Conservation (phyloP, 2,329 filamentous ascomycete genomes). For the Xylaria sp. region DNA sequence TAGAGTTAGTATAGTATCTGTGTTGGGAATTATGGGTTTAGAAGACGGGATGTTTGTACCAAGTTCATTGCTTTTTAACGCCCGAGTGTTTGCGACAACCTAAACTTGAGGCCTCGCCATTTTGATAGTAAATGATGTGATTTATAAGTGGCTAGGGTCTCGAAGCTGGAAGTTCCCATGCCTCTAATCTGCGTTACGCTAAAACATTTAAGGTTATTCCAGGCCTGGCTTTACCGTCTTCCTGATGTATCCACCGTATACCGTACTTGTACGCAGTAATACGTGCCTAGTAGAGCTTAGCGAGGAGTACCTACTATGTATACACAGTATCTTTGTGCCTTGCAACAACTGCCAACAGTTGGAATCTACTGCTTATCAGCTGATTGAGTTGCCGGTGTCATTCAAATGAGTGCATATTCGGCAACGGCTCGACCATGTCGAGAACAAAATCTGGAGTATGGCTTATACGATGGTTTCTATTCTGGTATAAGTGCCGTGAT, state of each 20-base stretch:
- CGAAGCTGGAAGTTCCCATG: conserved; percentile 9
- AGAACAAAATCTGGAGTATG: not conserved
- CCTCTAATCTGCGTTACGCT: conserved; percentile 22
- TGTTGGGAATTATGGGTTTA: not conserved
- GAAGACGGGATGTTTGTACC: not conserved
- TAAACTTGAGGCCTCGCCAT: conserved; percentile 11
- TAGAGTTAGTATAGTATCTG: not conserved
- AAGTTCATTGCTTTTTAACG: not conserved
- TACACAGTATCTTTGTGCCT: not conserved
- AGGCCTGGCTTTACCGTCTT: not conserved
- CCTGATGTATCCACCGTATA: too few species aligned
- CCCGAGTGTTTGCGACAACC: not conserved
- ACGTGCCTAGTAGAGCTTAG: not conserved
- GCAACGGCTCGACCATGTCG: conserved; percentile 17
- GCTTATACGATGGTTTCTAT: conserved; percentile 3
- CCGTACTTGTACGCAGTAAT: too few species aligned
- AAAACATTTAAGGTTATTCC: not conserved
- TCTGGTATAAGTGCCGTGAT: not conserved
- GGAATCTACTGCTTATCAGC: not conserved
- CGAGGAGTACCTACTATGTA: too few species aligned
- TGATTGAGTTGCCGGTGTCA: not conserved
- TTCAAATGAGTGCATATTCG: conserved; percentile 14
- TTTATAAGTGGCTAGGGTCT: conserved; percentile 26
- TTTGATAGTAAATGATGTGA: conserved; percentile 11
- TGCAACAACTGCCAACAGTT: not conserved